These are phyloP conservation scores for Vicia villosa DNA, from an alignment of 306 rosid genomes.

Conservation along the genomic window DNA sequence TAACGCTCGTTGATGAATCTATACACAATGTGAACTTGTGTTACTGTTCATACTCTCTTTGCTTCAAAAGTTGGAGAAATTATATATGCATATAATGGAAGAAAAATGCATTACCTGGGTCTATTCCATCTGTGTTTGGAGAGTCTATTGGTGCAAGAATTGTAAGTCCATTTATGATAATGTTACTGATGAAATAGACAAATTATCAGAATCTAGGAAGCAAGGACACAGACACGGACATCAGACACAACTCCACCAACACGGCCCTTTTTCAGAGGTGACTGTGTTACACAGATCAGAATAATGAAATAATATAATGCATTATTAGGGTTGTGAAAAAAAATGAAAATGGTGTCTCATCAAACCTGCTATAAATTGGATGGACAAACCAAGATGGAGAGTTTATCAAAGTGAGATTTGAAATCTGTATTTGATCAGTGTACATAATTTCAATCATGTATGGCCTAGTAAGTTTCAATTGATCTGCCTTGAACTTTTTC, in stretches of 20 bases:
- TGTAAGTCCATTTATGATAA: not conserved
- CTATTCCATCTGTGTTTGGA: not conserved
- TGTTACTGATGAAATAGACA: not conserved
- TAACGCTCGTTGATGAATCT: not conserved
- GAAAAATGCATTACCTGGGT: not conserved
- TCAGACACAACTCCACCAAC: too few species aligned
- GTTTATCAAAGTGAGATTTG: not conserved
- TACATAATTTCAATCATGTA: not conserved
- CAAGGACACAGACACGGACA: too few species aligned
- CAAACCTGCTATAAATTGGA: not conserved
- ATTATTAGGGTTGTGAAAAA: too few species aligned
- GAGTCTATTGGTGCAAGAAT: not conserved
- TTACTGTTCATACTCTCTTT: too few species aligned
- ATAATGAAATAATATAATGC: too few species aligned
- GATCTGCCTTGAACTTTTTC: not conserved
- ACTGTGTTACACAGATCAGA: too few species aligned
- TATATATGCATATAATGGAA: too few species aligned
- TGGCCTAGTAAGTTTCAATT: not conserved
- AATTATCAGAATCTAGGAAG: too few species aligned
- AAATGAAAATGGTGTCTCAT: not conserved
- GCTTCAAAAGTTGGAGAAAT: too few species aligned
- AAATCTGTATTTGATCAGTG: not conserved
- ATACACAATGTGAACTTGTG: too few species aligned
- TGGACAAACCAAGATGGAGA: conserved; percentile 7
- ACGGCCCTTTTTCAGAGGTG: too few species aligned